Percentiles rank a stretch among this genome's conserved stretches.
These are phyloP conservation scores for Tetrahymena borealis DNA, from an alignment of 73 alveolate genomes.

Conservation along the genomic window DNA sequence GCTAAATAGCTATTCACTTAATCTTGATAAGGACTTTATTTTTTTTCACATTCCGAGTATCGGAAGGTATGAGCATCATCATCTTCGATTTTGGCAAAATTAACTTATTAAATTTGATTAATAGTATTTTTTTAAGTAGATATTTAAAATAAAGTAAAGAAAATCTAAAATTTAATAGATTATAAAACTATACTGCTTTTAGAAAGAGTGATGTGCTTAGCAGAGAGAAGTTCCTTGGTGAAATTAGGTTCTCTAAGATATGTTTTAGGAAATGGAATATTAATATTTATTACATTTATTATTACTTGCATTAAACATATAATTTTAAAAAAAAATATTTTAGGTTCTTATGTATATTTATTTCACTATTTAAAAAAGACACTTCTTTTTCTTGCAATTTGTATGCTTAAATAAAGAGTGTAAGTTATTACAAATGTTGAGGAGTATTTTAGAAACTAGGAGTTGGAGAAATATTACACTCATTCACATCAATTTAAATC, in stretches of 20 bases:
- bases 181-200: not conserved
- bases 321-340: too few species aligned
- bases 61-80: not conserved
- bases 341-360: too few species aligned
- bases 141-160: too few species aligned
- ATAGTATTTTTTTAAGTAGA: too few species aligned
- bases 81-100: not conserved
- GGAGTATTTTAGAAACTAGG: not conserved
- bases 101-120: too few species aligned
- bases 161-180: not conserved
- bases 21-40: not conserved
- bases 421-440: not conserved
- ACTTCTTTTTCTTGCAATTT: not conserved
- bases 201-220: not conserved
- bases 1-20: too few species aligned
- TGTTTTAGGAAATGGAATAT: not conserved
- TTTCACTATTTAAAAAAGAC: too few species aligned
- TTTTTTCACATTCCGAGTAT: not conserved
- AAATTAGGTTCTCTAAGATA: not conserved
- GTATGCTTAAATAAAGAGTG: not conserved
- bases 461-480: not conserved
- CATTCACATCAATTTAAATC: not conserved
- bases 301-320: too few species aligned
- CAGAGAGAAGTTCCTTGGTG: not conserved
- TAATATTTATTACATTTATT: too few species aligned